phyloP scores from a whole-genome alignment of 2,329 filamentous ascomycete genomes.

The Aspergillus sp. region DNA sequence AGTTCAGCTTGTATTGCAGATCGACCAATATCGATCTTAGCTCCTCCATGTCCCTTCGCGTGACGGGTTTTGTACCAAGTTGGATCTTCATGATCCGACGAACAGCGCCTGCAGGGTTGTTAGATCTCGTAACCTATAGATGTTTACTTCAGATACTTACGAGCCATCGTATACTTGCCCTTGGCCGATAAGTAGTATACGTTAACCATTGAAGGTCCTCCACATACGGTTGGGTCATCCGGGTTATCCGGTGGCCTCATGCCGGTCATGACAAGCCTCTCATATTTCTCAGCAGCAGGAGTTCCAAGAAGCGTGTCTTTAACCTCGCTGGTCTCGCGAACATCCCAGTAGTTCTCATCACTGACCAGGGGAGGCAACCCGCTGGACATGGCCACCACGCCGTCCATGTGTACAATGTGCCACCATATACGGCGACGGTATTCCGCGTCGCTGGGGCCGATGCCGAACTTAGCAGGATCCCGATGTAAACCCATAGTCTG shows the following conservation, averaged over 20 bases:
- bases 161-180: conserved; percentile 50
- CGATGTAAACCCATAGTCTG: conserved; percentile 53
- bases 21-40: conserved; percentile 45
- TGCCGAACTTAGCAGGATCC: conserved; percentile 52
- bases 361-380: conserved; percentile 51
- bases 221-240: conserved; percentile 45
- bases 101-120: conserved; percentile 37
- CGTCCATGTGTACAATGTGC: conserved; percentile 53
- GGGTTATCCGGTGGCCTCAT: conserved; percentile 42
- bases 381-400: conserved; percentile 53
- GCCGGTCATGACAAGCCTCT: conserved; percentile 35
- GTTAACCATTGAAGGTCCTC: conserved; percentile 44
- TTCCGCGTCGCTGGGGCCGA: conserved; percentile 48
- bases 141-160: conserved; percentile 30
- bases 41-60: conserved; percentile 48
- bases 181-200: conserved; percentile 47
- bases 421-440: conserved; percentile 51
- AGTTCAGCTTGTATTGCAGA: conserved; percentile 45
- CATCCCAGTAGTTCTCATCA: conserved; percentile 53
- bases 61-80: conserved; percentile 47
- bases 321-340: conserved; percentile 49
- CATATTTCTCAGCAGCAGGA: conserved; percentile 40
- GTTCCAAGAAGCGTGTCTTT: conserved; percentile 48
- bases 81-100: conserved; percentile 49
- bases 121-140: neutral